Evolutionary conservation across 345 rosid genomes (phyloP).

Genomic region (Trapa bicornis): DNA sequence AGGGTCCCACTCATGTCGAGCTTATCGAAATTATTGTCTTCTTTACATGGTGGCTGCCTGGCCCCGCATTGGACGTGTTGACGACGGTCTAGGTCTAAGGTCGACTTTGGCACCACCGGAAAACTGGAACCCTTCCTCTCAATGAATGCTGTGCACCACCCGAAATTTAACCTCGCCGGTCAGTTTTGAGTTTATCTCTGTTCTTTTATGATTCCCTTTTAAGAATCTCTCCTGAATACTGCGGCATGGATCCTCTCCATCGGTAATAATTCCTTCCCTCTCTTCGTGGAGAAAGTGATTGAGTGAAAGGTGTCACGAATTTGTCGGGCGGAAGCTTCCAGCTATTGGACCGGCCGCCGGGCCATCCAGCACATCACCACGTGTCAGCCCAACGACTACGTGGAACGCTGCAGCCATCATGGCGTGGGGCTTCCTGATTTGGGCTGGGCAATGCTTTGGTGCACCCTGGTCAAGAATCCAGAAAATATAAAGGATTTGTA

Average conservation of each 20-base stretch:
- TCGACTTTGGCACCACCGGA: neutral
- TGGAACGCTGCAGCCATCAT: neutral
- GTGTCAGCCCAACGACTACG: conserved; percentile 5
- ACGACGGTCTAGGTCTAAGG: neutral
- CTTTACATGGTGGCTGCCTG: neutral
- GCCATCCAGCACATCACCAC: conserved; percentile 8
- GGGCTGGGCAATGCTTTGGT: no score
- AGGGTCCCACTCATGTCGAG: neutral
- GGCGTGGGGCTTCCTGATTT: no score
- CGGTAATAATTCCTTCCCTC: neutral
- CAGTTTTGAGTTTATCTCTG: no score
- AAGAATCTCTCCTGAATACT: no score
- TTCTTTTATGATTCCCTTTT: no score
- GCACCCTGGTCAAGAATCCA: no score
- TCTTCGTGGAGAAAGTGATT: neutral
- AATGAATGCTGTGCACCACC: no score
- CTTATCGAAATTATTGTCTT: neutral
- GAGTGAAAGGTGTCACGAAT: conserved; percentile 1
- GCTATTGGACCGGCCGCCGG: neutral
- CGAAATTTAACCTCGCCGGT: no score
- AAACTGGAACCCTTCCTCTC: neutral
- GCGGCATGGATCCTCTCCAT: neutral
- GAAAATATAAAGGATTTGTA: no score
- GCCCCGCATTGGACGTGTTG: no score
- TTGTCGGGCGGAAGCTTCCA: neutral